phyloP scores from a whole-genome alignment of 106 monocot species.

The Phalaenopsis aphrodite region DNA sequence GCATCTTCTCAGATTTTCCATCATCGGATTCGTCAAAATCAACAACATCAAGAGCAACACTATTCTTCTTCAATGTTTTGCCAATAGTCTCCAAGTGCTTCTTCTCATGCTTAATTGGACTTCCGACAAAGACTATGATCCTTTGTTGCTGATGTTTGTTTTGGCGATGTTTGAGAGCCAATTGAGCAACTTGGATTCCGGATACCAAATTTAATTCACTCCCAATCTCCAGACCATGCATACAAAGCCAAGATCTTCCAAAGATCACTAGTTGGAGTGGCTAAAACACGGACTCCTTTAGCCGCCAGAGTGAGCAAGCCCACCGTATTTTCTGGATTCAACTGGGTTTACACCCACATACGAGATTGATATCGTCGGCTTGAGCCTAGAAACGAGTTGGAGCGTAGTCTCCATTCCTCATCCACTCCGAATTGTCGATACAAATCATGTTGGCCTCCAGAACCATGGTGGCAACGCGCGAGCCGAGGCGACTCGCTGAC shows the following conservation, averaged over 20 bases:
- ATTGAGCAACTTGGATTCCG: conserved; percentile 93
- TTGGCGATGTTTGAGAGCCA: conserved; percentile 97
- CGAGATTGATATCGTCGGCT: conserved; percentile 79
- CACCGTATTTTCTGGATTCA: conserved; percentile 94
- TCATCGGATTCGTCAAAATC: conserved; percentile 90
- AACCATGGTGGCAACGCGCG: too few species aligned
- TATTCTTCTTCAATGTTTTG: conserved; percentile 89
- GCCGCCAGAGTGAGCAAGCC: conserved; percentile 95
- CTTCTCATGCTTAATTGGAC: conserved; percentile 84
- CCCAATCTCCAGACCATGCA: conserved; percentile 89
- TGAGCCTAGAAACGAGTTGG: conserved; percentile 88
- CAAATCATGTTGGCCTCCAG: conserved; percentile 92
- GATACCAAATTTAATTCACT: conserved; percentile 80
- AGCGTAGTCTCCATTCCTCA: conserved; percentile 85
- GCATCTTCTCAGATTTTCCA: conserved; percentile 73
- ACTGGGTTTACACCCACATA: conserved; percentile 97
- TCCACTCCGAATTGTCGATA: conserved; percentile 99
- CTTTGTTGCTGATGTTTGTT: conserved; percentile 96
- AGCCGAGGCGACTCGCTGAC: too few species aligned
- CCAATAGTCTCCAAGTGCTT: conserved; percentile 81
- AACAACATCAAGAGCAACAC: conserved; percentile 87
- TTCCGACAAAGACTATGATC: conserved; percentile 95
- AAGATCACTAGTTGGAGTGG: conserved; percentile 88
- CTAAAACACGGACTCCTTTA: conserved; percentile 83
- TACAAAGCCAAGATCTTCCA: conserved; percentile 91